Base-by-base conservation (phyloP, 345 rosid genomes). In the Kandelia obovata region DNA sequence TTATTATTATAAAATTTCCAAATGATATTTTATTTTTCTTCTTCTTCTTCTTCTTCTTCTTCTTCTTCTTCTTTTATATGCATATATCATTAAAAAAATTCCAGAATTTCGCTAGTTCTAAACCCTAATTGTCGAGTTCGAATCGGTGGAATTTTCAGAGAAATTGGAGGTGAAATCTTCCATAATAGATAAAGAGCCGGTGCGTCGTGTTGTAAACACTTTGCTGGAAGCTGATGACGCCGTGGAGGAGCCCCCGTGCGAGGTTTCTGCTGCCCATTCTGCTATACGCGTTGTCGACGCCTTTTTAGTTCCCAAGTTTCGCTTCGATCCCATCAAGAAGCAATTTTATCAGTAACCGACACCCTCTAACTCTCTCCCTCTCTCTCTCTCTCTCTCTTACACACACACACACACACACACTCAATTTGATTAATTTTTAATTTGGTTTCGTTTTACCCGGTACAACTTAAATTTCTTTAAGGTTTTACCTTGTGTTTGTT, bases 241-340 rank as follows among this genome's bases (percentile, higher is more conserved):
- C 5, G 84, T 72, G 5, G 98, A 88, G 70, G 89, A 84, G 51
- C 15, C 55, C 58, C 58, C 82, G 15, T 15, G 65, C 9, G 58
- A 77, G 6, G 82, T 64, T 69, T 37, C 75, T 69, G 74, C 89
- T 31, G 27, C 46, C 34, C 60, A 53, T 51, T 75, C 91, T 16
- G 83, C 87, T 1, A 67, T 88, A 71, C 84, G 91, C 1, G 72
- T 92, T 9, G 75, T 88, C 66, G 94, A 92, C 74, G 91, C 92
- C 55, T 95, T 95, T 84, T 69, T 84, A 21, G 72, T 92, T 21
- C 98, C 99, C 5, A 92, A 88, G 74, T 90, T 75, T 80, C 87
- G 80, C 31, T 95, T 86, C 49, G 89, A 92, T 73, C 74, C 86
- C 37, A 86, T 87, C 72, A 92, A 79, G 83, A 95, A 90, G 76